Conservation (phyloP, 345 rosid genomes). For the Erucastrum elatum region DNA sequence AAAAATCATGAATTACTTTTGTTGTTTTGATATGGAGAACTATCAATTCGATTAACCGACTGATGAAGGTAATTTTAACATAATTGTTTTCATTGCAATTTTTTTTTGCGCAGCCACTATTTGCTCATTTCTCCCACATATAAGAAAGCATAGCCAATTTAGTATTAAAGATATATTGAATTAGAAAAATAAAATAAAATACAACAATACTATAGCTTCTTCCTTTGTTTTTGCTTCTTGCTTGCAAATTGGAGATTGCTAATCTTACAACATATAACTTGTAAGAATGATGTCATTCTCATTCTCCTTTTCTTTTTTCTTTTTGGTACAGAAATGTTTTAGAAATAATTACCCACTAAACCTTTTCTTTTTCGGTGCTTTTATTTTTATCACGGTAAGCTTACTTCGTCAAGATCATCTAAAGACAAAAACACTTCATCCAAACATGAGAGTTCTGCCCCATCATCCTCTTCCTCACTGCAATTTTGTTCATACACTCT, state of each 20-base stretch:
- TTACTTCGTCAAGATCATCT: constrained; percentile 93
- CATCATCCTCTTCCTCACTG: constrained; percentile 48
- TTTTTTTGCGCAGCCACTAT: background rate
- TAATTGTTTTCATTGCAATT: background rate
- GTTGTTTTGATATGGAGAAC: background rate
- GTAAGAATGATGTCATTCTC: constrained; percentile 41
- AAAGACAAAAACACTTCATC: constrained; percentile 92
- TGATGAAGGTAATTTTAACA: background rate
- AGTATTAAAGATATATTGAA: constrained; percentile 17
- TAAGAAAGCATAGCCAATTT: background rate
- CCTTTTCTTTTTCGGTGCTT: constrained; percentile 29
- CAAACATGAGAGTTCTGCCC: constrained; percentile 80
- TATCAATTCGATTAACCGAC: background rate
- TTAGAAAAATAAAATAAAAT: background rate
- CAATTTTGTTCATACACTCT: constrained; percentile 67
- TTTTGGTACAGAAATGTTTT: constrained; percentile 29
- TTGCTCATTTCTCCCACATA: background rate
- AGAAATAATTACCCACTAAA: constrained; percentile 42
- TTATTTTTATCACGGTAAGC: constrained; percentile 54
- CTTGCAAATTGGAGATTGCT: constrained; percentile 28
- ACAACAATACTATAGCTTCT: constrained; percentile 26
- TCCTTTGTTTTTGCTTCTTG: constrained; percentile 23
- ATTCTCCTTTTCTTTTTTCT: constrained; percentile 9
- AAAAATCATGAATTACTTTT: background rate
- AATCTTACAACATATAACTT: constrained; percentile 36